These are phyloP conservation scores for Lagenidium giganteum DNA, from an alignment of 352 stramenopile species.

Conservation along the genomic window DNA sequence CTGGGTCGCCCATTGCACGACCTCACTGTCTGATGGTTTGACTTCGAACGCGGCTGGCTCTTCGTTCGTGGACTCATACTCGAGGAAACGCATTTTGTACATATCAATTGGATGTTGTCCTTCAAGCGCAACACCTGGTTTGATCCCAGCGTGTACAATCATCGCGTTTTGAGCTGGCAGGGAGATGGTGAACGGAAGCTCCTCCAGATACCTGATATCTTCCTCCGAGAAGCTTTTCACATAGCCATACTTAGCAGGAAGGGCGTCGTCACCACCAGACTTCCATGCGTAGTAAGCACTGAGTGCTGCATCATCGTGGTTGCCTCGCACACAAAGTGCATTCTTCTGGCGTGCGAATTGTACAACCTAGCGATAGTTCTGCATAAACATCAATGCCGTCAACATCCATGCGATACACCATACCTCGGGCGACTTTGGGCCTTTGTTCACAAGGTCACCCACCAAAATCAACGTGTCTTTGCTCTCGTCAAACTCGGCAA, in stretches of 20 bases:
- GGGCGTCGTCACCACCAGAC: not conserved
- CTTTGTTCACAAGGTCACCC: conserved; percentile 93
- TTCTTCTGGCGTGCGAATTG: conserved; percentile 53
- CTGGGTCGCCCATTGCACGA: conserved; percentile 62
- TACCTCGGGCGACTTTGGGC: conserved; percentile 69
- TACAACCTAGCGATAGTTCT: conserved; percentile 34
- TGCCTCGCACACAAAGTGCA: conserved; percentile 66
- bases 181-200: conserved; percentile 73
- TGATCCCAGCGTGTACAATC: conserved; percentile 72
- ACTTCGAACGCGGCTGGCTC: conserved; percentile 30
- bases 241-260: conserved; percentile 54
- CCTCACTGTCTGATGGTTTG: conserved; percentile 21
- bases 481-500: conserved; percentile 36
- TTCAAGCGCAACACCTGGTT: conserved; percentile 49
- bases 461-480: conserved; percentile 83
- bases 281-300: conserved; percentile 52
- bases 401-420: not conserved
- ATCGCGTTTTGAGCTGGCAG: conserved; percentile 53
- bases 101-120: conserved; percentile 85
- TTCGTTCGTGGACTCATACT: conserved; percentile 23
- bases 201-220: conserved; percentile 64
- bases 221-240: conserved; percentile 43
- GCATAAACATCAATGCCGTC: not conserved
- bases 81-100: conserved; percentile 90
- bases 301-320: conserved; percentile 77